Percentiles rank a stretch among this genome's conserved stretches.
Conservation (phyloP, 805 yeast species). For the Candida parachauliodes region DNA sequence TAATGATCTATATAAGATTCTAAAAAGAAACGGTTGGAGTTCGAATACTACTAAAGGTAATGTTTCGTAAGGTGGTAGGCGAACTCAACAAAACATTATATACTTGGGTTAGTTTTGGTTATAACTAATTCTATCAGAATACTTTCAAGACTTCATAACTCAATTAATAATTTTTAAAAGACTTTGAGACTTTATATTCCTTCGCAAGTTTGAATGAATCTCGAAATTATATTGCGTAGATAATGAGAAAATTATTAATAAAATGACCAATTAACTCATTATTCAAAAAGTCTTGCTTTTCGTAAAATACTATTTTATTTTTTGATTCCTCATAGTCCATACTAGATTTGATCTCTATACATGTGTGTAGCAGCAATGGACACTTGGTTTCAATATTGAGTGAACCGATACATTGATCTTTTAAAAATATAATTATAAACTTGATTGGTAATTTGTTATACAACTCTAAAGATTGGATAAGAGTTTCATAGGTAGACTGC, state of each 20-base stretch:
- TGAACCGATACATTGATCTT: constrained; percentile 4
- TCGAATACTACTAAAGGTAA: too few species aligned
- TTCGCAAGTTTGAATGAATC: too few species aligned
- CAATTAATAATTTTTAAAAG: too few species aligned
- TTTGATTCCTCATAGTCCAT: neutral
- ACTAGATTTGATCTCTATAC: neutral
- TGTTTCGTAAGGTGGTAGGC: too few species aligned
- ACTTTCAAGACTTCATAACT: too few species aligned
- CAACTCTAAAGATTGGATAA: neutral
- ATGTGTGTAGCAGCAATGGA: neutral
- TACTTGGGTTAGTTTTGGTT: too few species aligned
- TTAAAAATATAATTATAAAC: constrained; percentile 1
- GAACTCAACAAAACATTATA: too few species aligned
- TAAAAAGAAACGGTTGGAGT: too few species aligned
- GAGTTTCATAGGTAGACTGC: too few species aligned
- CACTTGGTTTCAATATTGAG: neutral
- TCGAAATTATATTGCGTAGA: neutral
- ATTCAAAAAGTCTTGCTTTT: neutral
- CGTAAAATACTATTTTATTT: constrained; percentile 2
- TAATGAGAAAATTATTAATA: neutral
- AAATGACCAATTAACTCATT: constrained; percentile 3
- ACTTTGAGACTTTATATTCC: too few species aligned
- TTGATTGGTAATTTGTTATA: constrained; percentile 1
- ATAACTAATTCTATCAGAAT: too few species aligned
- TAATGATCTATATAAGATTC: too few species aligned